Conservation (phyloP, 208 protist genomes). For the Vickermania spadyakhi region DNA sequence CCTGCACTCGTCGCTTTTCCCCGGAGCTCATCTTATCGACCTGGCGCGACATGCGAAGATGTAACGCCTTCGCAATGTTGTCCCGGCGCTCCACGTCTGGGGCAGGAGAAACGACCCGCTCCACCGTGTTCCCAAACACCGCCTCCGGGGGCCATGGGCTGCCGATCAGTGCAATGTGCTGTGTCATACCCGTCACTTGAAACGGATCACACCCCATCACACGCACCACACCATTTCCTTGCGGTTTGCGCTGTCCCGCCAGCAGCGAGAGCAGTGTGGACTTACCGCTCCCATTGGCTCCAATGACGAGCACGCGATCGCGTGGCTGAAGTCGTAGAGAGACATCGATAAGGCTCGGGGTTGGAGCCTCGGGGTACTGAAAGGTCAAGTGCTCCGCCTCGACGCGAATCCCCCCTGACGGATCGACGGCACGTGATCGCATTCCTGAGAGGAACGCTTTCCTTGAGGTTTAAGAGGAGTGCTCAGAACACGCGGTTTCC, state of each 20-base stretch:
- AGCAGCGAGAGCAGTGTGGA: slow-evolving; percentile 92
- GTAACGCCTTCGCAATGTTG: slow-evolving; percentile 29
- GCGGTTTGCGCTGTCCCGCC: slow-evolving; percentile 59
- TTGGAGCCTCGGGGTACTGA: slow-evolving; percentile 26
- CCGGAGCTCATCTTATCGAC: slow-evolving; percentile 67
- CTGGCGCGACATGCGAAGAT: slow-evolving; percentile 27
- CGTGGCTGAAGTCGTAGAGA: slow-evolving; percentile 29
- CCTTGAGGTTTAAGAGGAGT: not conserved
- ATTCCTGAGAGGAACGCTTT: not conserved
- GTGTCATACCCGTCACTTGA: slow-evolving; percentile 58
- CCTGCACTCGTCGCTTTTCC: slow-evolving; percentile 58
- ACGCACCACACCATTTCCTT: slow-evolving; percentile 28
- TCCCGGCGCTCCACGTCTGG: slow-evolving; percentile 16
- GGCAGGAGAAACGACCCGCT: slow-evolving; percentile 36
- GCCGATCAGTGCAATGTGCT: slow-evolving; percentile 46
- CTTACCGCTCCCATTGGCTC: slow-evolving; percentile 95
- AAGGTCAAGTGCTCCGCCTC: slow-evolving; percentile 19
- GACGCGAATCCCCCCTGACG: slow-evolving; percentile 11
- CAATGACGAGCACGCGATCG: slow-evolving; percentile 89
- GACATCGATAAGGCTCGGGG: slow-evolving; percentile 14
- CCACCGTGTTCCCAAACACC: slow-evolving; percentile 68
- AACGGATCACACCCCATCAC: slow-evolving; percentile 65
- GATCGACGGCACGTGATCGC: slow-evolving; percentile 10
- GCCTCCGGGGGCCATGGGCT: slow-evolving; percentile 61
- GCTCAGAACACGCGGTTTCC: not conserved